Percentiles rank a stretch among this genome's conserved stretches.
These are phyloP conservation scores for Fusarium pseudoanthophilum DNA, from an alignment of 2,329 filamentous ascomycete genomes.

Conservation along the genomic window DNA sequence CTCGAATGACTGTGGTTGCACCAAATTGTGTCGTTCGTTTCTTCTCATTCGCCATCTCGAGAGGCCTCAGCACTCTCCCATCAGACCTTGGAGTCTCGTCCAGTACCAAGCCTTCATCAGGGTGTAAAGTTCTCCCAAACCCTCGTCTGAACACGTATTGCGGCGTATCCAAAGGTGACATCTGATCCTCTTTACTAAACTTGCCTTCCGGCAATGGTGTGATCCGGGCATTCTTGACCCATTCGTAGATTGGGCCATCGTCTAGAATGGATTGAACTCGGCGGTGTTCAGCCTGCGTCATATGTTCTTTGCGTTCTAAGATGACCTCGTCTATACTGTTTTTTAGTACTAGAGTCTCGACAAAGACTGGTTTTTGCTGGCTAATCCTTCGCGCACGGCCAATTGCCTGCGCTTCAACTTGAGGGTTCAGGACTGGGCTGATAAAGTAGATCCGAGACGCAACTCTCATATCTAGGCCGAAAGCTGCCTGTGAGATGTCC, in stretches of 20 bases:
- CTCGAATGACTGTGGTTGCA: slow-evolving; percentile 17
- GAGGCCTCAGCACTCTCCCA: slow-evolving; percentile 6
- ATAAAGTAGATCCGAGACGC: slow-evolving; percentile 91
- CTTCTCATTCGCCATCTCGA: slow-evolving; percentile 23
- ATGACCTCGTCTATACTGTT: slow-evolving; percentile 89
- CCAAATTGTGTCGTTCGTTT: slow-evolving; percentile 43
- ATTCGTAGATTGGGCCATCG: slow-evolving; percentile 66
- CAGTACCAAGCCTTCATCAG: slow-evolving; percentile 59
- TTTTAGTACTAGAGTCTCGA: slow-evolving; percentile 85
- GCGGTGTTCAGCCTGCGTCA: slow-evolving; percentile 75
- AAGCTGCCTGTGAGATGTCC: slow-evolving; percentile 89
- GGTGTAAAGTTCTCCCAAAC: slow-evolving; percentile 55
- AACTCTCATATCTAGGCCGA: slow-evolving; percentile 84
- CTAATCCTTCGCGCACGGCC: slow-evolving; percentile 90
- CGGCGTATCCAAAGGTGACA: slow-evolving; percentile 57
- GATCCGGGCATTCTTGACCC: slow-evolving; percentile 66
- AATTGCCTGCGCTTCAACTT: slow-evolving; percentile 89
- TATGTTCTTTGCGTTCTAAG: slow-evolving; percentile 75
- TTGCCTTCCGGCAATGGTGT: slow-evolving; percentile 46
- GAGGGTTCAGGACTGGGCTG: slow-evolving; percentile 85
- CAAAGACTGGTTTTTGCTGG: slow-evolving; percentile 79
- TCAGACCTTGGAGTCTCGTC: slow-evolving; percentile 33
- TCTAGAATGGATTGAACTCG: slow-evolving; percentile 67
- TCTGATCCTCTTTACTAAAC: slow-evolving; percentile 57
- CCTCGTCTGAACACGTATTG: slow-evolving; percentile 64